Evolutionary conservation across 768 basidiomycete genomes (phyloP), one percentile per base, ranked within the genome.

Genomic region (Pholiota conissans): DNA sequence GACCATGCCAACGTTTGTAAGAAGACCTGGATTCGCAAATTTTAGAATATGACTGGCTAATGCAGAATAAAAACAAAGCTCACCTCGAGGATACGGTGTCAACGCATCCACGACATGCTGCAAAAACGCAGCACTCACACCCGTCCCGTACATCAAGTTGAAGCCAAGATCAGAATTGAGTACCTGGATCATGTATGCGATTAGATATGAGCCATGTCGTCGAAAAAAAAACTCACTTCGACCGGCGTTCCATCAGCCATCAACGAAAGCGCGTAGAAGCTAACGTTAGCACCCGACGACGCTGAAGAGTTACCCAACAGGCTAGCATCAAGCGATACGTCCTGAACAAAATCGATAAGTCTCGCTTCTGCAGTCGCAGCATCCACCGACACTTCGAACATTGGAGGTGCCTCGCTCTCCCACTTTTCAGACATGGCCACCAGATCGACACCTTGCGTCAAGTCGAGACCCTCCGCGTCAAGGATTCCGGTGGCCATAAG

Each of bases 1-100:
- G 8, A 80, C 71, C 77, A 79, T 78, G 8, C 78, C 78, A 52
- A 79, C 65, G 52, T 77, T 74, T n/a, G 77, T 79, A 10, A 79
- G 67, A 6, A 79, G 65, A 0, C 76, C 76, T 76, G 40, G 10
- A 16, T 42, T 20, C 29, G 27, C 10, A 42, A 20, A 13, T 22
- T 28, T 9, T 7, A 2, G 10, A 55, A 10, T n/a, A 55, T 45
- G 18, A 18, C 14, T 18, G 11, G 42, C 32, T 24, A 24, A 24
- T 29, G 24, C 51, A 46, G 50, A 49, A n/a, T 9, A 26, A 50
- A 37, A 45, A 8, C 37, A 16, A 54, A 32, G 46, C 69, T 55
- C 46, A 75, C 76, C 76, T 65, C 71, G 65, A 18, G 78, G 77
- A 67, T 78, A 80, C n/a, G 77, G 73, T 51, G 73, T 68, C 56